Conservation (phyloP, 2,329 filamentous ascomycete species). For the Acrodontium crateriforme region DNA sequence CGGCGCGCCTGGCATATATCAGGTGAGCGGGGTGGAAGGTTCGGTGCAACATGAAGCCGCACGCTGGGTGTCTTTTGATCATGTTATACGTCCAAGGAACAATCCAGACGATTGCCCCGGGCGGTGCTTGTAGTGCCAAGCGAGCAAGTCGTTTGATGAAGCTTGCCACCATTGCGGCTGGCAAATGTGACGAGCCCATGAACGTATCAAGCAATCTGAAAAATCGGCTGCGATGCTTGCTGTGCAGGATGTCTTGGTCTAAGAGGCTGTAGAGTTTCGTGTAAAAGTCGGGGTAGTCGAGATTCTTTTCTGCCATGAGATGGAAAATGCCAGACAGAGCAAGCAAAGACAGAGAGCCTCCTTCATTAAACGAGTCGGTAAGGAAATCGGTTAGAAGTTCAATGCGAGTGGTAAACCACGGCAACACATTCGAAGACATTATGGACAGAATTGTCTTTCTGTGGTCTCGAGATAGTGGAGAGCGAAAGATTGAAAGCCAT, state of each 20-base stretch:
- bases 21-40: conserved; percentile 24
- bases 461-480: conserved; percentile 54
- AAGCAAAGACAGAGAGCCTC: conserved; percentile 74
- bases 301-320: conserved; percentile 80
- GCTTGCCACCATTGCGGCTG: conserved; percentile 77
- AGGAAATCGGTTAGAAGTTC: conserved; percentile 92
- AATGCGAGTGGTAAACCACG: conserved; percentile 68
- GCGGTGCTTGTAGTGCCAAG: conserved; percentile 74
- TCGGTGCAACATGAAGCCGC: conserved; percentile 93
- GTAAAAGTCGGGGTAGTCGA: conserved; percentile 80
- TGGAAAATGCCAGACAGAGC: conserved; percentile 90
- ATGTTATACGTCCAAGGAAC: conserved; percentile 94
- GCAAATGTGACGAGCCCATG: conserved; percentile 79
- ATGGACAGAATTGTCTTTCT: conserved; percentile 65
- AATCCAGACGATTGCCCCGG: conserved; percentile 74
- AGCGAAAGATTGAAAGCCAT: conserved; percentile 66
- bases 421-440: conserved; percentile 65
- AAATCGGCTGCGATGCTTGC: conserved; percentile 84
- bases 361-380: conserved; percentile 80
- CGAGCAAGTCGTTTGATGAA: conserved; percentile 90
- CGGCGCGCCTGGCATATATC: conserved; percentile 13
- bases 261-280: conserved; percentile 85
- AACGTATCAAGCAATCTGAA: conserved; percentile 88
- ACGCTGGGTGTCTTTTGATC: conserved; percentile 74
- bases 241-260: conserved; percentile 75